Percentiles rank a stretch among this genome's conserved stretches.
phyloP scores from a whole-genome alignment of 2,329 filamentous ascomycete species.

The Leptographium galeiforme region DNA sequence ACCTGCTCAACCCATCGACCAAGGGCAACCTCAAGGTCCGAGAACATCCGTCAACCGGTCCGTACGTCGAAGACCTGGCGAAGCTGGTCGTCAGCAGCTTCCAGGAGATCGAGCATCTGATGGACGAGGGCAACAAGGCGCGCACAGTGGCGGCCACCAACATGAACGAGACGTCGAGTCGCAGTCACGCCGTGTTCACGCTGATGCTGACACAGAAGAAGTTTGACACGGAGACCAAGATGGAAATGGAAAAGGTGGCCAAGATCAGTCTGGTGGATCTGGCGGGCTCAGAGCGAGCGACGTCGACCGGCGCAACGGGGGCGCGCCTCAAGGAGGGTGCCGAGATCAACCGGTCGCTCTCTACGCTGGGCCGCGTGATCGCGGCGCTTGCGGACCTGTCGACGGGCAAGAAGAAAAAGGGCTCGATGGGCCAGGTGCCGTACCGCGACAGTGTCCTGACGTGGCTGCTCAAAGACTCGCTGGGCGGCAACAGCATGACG shows the following conservation, averaged over 20 bases:
- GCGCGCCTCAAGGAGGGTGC: constrained; percentile 93
- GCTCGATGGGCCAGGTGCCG: constrained; percentile 61
- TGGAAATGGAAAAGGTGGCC: constrained; percentile 95
- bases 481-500: constrained; percentile 98
- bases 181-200: constrained; percentile 96
- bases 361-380: constrained; percentile 93
- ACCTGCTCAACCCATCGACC: constrained; percentile 72
- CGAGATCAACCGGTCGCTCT: constrained; percentile 94
- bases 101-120: constrained; percentile 88
- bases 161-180: constrained; percentile 99
- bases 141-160: constrained; percentile 96
- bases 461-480: constrained; percentile 91
- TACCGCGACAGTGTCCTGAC: constrained; percentile 95
- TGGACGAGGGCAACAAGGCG: constrained; percentile 99
- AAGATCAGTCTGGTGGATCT: constrained; percentile 97
- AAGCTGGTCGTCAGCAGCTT: constrained; percentile 91
- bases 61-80: constrained; percentile 92
- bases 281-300: constrained; percentile 92
- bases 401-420: constrained; percentile 66
- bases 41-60: constrained; percentile 86
- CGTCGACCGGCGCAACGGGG: constrained; percentile 91
- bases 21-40: constrained; percentile 70
- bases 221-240: constrained; percentile 80
- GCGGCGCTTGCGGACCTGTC: constrained; percentile 86
- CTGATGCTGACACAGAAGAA: constrained; percentile 90